These are phyloP conservation scores for Pleurotus tuber-regium DNA, from an alignment of 768 basidiomycete species.

Conservation along the genomic window DNA sequence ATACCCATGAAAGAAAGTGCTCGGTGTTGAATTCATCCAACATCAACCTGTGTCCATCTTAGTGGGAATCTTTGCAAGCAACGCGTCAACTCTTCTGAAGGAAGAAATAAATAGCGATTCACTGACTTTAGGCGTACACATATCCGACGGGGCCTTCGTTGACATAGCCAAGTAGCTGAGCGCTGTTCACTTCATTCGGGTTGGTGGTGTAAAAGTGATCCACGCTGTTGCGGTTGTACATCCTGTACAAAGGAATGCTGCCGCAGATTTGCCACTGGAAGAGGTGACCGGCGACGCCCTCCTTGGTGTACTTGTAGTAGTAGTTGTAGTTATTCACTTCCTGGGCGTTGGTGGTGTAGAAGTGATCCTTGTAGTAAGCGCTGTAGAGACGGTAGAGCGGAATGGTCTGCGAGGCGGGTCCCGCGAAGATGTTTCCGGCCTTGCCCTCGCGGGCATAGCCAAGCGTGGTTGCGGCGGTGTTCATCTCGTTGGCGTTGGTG, in stretches of 20 bases:
- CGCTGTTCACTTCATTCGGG: background rate
- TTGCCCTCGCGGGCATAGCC: constrained; percentile 3
- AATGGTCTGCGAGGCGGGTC: constrained; percentile 1
- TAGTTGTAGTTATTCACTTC: constrained; percentile 8
- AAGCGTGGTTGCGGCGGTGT: background rate
- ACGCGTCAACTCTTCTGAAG: too few relatives aligned
- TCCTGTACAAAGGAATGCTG: constrained; percentile 5
- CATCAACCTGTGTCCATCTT: too few relatives aligned
- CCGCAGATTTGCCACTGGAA: constrained; percentile 2
- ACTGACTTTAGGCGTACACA: constrained; percentile 2
- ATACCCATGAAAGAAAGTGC: too few relatives aligned
- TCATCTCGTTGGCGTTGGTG: constrained; percentile 6
- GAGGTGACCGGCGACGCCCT: constrained; percentile 13
- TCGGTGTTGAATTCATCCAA: too few relatives aligned
- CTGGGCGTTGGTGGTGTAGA: constrained; percentile 13
- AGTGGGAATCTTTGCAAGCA: too few relatives aligned
- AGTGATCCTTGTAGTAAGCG: constrained; percentile 11
- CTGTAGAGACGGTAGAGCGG: constrained; percentile 15
- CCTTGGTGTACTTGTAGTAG: constrained; percentile 3
- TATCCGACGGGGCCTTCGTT: constrained; percentile 5
- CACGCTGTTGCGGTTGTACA: background rate
- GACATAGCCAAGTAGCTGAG: background rate
- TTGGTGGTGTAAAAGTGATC: constrained; percentile 11
- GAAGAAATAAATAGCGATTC: too few relatives aligned
- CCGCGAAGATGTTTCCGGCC: constrained; percentile 10